Conservation (phyloP, 306 rosid species). For the Abrus pulchellus region DNA sequence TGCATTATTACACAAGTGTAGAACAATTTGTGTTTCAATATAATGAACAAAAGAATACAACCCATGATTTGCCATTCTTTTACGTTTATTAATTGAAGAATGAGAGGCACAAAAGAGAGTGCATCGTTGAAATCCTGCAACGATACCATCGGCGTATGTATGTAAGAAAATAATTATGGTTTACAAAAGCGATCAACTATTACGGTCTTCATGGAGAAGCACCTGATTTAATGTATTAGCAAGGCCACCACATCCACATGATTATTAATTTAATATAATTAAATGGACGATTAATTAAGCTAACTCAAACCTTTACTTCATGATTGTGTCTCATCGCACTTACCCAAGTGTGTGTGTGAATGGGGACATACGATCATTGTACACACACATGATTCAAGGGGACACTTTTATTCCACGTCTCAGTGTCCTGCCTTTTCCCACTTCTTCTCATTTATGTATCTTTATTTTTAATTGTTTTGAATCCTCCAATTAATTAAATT, state of each 20-base stretch:
- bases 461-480: neutral
- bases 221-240: neutral
- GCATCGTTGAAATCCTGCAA: neutral
- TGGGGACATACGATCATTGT: too few species aligned
- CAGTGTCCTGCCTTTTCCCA: neutral
- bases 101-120: neutral
- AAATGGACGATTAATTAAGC: neutral
- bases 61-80: neutral
- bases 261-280: neutral
- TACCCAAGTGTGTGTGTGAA: too few species aligned
- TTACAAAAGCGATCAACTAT: neutral
- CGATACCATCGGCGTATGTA: neutral
- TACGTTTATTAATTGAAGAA: neutral
- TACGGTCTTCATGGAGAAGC: constrained; percentile 19
- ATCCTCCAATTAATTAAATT: neutral
- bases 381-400: constrained; percentile 25
- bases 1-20: neutral
- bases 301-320: neutral
- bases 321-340: neutral
- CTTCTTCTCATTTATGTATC: neutral
- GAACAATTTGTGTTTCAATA: neutral
- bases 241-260: neutral
- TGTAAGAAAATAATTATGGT: neutral
- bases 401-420: constrained; percentile 36
- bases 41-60: neutral